These are phyloP conservation scores for Trypanosoma theileri DNA, from an alignment of 208 protist species.

Conservation along the genomic window DNA sequence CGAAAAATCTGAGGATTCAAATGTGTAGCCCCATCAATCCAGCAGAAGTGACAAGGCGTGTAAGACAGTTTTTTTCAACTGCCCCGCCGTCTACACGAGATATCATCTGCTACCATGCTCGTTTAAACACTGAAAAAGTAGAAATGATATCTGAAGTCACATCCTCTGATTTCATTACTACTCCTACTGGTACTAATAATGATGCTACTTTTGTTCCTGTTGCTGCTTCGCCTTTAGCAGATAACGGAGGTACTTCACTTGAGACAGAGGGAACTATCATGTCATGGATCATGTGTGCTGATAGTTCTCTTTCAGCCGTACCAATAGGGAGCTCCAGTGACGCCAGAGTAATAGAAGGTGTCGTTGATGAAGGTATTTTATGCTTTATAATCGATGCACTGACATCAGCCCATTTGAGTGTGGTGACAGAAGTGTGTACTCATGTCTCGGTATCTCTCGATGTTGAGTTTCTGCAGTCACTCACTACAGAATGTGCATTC, in stretches of 20 bases:
- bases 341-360: not conserved
- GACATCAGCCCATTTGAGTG: constrained; percentile 20
- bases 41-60: not conserved
- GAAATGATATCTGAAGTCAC: not conserved
- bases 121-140: constrained; percentile 9
- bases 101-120: constrained; percentile 11
- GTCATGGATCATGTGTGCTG: constrained; percentile 14
- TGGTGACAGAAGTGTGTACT: not conserved
- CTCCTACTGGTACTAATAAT: not conserved
- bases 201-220: too few species aligned
- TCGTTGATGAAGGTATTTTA: constrained; percentile 13
- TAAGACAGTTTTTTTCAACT: constrained; percentile 6
- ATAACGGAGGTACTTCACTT: not conserved
- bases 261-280: not conserved
- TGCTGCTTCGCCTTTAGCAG: too few species aligned
- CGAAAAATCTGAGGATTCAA: not conserved
- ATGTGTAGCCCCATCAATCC: not conserved
- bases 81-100: constrained; percentile 10
- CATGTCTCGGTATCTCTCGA: constrained; percentile 23
- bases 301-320: constrained; percentile 6
- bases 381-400: constrained; percentile 26
- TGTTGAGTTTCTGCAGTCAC: constrained; percentile 21
- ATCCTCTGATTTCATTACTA: not conserved
- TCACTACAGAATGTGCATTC: constrained; percentile 10
- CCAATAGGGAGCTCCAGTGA: not conserved